phyloP scores from a whole-genome alignment of 2,329 filamentous ascomycete genomes.

The Penicillium sp. region DNA sequence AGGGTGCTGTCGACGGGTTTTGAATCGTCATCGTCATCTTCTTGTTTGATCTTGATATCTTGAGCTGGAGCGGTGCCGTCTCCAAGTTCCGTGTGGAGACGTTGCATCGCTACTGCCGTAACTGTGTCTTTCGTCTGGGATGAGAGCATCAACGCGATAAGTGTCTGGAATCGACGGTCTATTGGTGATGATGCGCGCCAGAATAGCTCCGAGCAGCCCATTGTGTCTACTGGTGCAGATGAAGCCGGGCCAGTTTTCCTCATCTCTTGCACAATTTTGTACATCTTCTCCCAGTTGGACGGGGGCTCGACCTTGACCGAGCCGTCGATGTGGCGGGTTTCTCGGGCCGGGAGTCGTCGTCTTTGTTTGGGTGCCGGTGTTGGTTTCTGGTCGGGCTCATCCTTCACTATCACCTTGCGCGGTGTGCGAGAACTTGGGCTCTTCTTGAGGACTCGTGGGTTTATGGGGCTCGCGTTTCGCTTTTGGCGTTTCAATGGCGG shows the following conservation, averaged over 20 bases:
- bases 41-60: conserved; percentile 25
- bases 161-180: conserved; percentile 76
- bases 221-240: conserved; percentile 85
- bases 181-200: conserved; percentile 44
- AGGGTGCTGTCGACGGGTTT: conserved; percentile 49
- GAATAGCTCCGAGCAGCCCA: conserved; percentile 71
- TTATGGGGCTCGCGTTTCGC: conserved; percentile 34
- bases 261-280: conserved; percentile 75
- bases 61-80: conserved; percentile 6
- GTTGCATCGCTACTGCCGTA: conserved; percentile 76
- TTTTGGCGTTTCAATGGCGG: conserved; percentile 50
- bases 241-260: conserved; percentile 52
- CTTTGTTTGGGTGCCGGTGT: conserved; percentile 34
- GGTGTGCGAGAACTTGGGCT: conserved; percentile 14
- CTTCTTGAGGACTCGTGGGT: conserved; percentile 18
- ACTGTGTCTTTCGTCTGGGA: conserved; percentile 93
- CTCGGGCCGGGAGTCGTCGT: conserved; percentile 42
- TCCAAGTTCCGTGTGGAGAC: conserved; percentile 70
- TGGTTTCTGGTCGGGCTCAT: conserved; percentile 21
- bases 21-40: conserved; percentile 18
- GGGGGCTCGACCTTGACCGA: conserved; percentile 55
- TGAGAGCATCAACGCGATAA: conserved; percentile 84
- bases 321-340: conserved; percentile 39
- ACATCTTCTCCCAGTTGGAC: conserved; percentile 79
- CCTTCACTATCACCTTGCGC: conserved; percentile 26